Conservation (phyloP, 345 rosid species). For the Kernera saxatilis region DNA sequence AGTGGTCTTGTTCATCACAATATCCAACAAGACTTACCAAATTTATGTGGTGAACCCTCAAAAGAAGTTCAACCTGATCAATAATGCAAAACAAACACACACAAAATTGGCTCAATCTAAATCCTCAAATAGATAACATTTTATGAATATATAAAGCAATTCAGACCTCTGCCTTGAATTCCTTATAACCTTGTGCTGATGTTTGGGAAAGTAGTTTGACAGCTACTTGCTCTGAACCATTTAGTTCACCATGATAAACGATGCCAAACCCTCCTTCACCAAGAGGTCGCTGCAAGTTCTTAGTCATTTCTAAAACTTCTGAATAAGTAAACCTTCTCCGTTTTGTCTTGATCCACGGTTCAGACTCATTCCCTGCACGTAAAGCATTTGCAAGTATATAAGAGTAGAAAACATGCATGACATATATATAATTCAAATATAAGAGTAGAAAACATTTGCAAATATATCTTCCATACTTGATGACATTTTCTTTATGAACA, state of each 20-base stretch:
- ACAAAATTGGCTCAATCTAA: background rate
- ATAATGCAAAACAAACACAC: background rate
- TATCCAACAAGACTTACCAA: conserved; percentile 35
- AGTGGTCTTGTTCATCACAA: conserved; percentile 27
- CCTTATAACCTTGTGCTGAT: conserved; percentile 26
- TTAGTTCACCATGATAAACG: conserved; percentile 40
- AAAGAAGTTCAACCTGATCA: conserved; percentile 32
- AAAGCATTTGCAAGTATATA: background rate
- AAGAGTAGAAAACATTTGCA: background rate
- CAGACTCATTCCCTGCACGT: background rate
- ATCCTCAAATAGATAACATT: background rate
- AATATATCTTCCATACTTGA: background rate
- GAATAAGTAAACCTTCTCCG: conserved; percentile 29
- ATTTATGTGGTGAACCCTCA: conserved; percentile 39
- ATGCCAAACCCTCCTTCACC: conserved; percentile 62
- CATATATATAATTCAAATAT: background rate
- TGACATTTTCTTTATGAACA: conserved; percentile 5
- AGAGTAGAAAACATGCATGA: background rate
- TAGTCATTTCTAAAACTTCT: conserved; percentile 37
- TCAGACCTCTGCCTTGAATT: conserved; percentile 23
- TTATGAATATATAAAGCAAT: background rate
- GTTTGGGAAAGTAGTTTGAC: conserved; percentile 18
- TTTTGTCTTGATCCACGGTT: conserved; percentile 14
- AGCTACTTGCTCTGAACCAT: conserved; percentile 25
- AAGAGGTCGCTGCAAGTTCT: conserved; percentile 35